Evolutionary conservation across 1,284 basidiomycete species (phyloP).

Genomic region (Ganoderma boninense): DNA sequence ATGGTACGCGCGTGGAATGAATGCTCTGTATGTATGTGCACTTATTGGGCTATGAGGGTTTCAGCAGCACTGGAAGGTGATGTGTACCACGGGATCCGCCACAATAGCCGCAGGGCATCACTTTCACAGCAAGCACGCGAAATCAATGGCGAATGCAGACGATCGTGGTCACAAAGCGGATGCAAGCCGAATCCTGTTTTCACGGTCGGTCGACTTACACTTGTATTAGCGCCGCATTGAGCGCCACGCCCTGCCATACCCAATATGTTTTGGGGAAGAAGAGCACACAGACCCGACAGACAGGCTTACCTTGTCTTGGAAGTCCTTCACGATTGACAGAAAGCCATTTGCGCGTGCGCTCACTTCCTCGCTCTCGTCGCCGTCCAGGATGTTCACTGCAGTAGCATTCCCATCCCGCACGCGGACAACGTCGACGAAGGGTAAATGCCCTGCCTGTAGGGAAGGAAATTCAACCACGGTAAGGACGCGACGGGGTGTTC

Average conservation of each 20-base stretch:
- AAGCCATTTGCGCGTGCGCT: slow-evolving; percentile 84
- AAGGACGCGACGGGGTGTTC: background rate
- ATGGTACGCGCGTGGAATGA: background rate
- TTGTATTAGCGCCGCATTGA: no score
- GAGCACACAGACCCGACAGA: background rate
- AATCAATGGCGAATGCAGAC: no score
- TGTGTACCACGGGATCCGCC: no score
- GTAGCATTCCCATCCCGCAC: slow-evolving; percentile 69
- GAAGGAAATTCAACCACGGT: background rate
- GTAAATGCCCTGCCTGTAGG: slow-evolving; percentile 74
- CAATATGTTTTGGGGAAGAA: no score
- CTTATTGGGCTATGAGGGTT: no score
- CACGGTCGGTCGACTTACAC: no score
- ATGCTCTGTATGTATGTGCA: background rate
- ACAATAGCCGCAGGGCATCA: no score
- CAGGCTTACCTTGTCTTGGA: slow-evolving; percentile 65
- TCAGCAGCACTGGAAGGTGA: no score
- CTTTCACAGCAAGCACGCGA: no score
- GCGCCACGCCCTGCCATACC: no score
- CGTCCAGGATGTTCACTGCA: slow-evolving; percentile 70
- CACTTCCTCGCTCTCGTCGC: slow-evolving; percentile 70
- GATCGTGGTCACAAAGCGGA: no score
- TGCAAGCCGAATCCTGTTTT: no score
- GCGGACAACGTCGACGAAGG: slow-evolving; percentile 87
- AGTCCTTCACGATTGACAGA: slow-evolving; percentile 75